Evolutionary conservation across 2,329 filamentous ascomycete species (phyloP), one percentile per base, ranked within the genome.

Genomic region (Neofusicoccum laricinum): DNA sequence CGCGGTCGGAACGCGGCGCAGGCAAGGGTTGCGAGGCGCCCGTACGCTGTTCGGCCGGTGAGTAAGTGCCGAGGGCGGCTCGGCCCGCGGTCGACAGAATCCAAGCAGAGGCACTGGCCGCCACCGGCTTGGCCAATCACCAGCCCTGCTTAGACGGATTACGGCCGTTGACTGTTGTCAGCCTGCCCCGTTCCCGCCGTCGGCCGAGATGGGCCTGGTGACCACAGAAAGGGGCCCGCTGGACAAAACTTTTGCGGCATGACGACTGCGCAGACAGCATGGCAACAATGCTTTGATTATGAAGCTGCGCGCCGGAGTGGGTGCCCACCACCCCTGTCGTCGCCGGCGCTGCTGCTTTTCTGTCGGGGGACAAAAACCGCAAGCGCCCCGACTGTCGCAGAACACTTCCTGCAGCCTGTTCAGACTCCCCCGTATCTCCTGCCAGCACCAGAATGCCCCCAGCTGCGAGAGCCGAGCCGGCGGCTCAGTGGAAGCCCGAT

Each of bases 401-500:
- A 7, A 15, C 11, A 25, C 10, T 21, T 46, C 6, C 11, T 17
- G 30, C 30, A 21, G 7, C 17, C 25, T 15, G 15, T 43, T 17
- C 38, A 30, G 36, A 4, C 17, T n/a, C 7, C 10, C 15, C 48
- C 12, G 10, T 38, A n/a, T 11, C 17, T 12, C 2, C 2, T 6
- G 30, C 6, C 25, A 34, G 21, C 57, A n/a, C 15, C n/a, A 36
- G 32, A 21, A 36, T 38, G 46, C 41, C 45, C 8, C 17, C 55
- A 34, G 21, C 17, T 19, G 11, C 55, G 19, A 36, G 30, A 46
- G 43, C 53, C 6, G 69, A 69, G 61, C 66, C 69, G 8, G 67
- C 68, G 19, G 69, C 69, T 2, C 63, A 67, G n/a, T 70, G 69
- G 69, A 67, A 69, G 57, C 67, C 63, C 8, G 49, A 63, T 5